Evolutionary conservation across 257 asterid species (phyloP).

Genomic region (Solanum megistacrolobum): DNA sequence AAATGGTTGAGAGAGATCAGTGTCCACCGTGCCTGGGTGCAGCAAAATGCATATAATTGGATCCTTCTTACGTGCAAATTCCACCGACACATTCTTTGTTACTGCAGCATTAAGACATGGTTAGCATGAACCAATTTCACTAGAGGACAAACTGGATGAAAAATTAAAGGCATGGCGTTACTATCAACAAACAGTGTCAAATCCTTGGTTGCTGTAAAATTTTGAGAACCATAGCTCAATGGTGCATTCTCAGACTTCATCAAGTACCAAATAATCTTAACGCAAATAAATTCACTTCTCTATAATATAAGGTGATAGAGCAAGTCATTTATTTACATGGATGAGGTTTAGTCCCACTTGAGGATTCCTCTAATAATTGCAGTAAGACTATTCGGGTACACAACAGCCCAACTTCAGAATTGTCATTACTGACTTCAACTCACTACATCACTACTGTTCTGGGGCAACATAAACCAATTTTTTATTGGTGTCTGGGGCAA

Average conservation of each 20-base stretch:
- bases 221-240: neutral
- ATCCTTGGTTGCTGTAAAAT: neutral
- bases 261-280: neutral
- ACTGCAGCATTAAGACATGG: conserved; percentile 30
- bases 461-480: neutral
- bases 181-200: neutral
- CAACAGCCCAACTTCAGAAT: neutral
- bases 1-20: conserved; percentile 88
- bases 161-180: neutral
- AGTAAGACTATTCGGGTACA: neutral
- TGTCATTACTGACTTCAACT: neutral
- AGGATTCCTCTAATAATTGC: neutral
- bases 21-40: conserved; percentile 98
- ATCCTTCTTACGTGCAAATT: conserved; percentile 64
- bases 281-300: neutral
- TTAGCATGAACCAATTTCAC: neutral
- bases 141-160: neutral
- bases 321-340: neutral
- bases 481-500: neutral
- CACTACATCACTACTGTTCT: neutral
- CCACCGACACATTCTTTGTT: conserved; percentile 62
- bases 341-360: neutral
- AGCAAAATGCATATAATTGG: conserved; percentile 71
- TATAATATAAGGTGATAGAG: neutral
- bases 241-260: neutral